Conservation (phyloP, 768 basidiomycete species). For the Lactifluus echinatus region DNA sequence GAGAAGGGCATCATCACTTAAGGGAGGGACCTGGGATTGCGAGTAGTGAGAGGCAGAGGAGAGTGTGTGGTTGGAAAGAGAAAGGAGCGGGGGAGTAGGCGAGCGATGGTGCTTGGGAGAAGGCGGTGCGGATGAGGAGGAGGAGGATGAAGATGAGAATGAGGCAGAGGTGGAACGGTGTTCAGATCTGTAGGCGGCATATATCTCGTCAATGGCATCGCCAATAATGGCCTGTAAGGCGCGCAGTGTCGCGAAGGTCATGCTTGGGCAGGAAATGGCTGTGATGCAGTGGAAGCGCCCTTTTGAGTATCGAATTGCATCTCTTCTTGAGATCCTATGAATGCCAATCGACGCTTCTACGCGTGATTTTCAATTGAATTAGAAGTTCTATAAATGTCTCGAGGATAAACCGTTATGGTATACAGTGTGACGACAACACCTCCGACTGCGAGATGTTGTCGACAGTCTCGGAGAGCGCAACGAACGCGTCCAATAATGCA, state of each 20-base stretch:
- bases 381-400: not conserved
- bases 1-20: slow-evolving; percentile 10
- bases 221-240: slow-evolving; percentile 21
- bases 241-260: slow-evolving; percentile 20
- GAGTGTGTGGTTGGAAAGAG: slow-evolving; percentile 7
- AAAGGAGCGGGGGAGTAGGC: slow-evolving; percentile 18
- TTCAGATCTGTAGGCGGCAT: slow-evolving; percentile 12
- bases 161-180: not conserved
- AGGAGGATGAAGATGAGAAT: not conserved
- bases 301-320: not conserved
- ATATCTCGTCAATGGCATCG: slow-evolving; percentile 20
- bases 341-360: slow-evolving; percentile 2
- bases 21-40: slow-evolving; percentile 5
- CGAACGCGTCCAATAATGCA: slow-evolving; percentile 28
- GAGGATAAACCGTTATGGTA: not conserved
- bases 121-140: not conserved
- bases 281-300: too few relatives aligned
- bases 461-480: slow-evolving; percentile 24
- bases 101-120: slow-evolving; percentile 11
- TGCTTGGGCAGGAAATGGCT: too few relatives aligned
- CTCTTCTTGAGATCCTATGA: not conserved
- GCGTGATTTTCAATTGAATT: not conserved
- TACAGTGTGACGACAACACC: not conserved
- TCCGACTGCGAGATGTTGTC: slow-evolving; percentile 1
- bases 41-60: slow-evolving; percentile 19